These are phyloP conservation scores for Russula compacta DNA, from an alignment of 768 basidiomycete species.

Conservation along the genomic window DNA sequence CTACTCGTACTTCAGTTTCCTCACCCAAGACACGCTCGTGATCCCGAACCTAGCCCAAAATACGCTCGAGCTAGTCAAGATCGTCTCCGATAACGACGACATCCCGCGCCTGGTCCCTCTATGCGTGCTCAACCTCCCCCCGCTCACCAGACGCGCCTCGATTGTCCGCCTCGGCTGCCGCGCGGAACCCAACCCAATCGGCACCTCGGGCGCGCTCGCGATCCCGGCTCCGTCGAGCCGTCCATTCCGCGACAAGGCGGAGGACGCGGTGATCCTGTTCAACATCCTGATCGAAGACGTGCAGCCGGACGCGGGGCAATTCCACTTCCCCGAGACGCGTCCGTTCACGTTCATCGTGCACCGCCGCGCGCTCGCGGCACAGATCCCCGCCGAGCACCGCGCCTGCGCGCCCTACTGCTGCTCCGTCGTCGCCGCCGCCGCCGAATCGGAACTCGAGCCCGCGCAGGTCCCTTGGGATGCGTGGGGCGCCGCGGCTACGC, in stretches of 20 bases:
- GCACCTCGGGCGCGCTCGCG: background rate
- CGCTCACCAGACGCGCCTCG: constrained; percentile 8
- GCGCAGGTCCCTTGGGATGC: constrained; percentile 18
- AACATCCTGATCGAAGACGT: constrained; percentile 17
- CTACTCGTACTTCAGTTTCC: constrained; percentile 25
- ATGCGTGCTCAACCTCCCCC: constrained; percentile 21
- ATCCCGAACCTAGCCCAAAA: constrained; percentile 22
- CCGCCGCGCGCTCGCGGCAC: constrained; percentile 19
- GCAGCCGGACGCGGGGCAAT: background rate
- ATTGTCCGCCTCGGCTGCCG: constrained; percentile 24
- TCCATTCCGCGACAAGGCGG: constrained; percentile 22
- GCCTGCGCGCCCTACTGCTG: constrained; percentile 1
- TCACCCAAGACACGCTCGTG: constrained; percentile 22
- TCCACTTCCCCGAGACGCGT: constrained; percentile 12
- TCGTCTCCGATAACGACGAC: background rate
- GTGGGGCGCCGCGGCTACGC: constrained; percentile 23
- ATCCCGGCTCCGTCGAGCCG: background rate
- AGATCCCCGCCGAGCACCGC: background rate
- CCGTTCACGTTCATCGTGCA: constrained; percentile 23
- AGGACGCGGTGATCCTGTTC: constrained; percentile 23
- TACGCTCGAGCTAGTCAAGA: constrained; percentile 21
- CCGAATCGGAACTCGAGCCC: background rate
- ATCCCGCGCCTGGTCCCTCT: constrained; percentile 8
- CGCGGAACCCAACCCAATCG: constrained; percentile 18
- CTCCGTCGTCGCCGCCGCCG: background rate